Evolutionary conservation across 2,329 filamentous ascomycete genomes (phyloP).

Genomic region (Zopfia rhizophila): DNA sequence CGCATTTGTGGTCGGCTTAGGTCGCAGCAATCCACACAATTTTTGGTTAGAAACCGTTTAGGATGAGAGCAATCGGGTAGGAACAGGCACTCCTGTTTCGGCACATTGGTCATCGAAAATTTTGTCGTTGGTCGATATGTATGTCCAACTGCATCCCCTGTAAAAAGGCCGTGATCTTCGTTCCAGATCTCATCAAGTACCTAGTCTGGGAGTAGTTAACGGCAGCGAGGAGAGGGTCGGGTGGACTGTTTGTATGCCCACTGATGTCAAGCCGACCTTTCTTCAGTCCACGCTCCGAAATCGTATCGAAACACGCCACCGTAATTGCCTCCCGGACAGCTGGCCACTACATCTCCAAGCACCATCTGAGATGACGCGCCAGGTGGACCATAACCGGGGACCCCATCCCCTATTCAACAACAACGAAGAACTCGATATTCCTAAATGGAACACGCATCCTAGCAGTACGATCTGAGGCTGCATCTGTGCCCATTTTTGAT

Average conservation of each 20-base stretch:
- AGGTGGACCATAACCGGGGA: slow-evolving; percentile 4
- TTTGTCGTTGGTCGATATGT: neutral
- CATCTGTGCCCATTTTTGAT: slow-evolving; percentile 4
- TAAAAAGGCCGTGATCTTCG: slow-evolving; percentile 1
- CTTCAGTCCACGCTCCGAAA: neutral
- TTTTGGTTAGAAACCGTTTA: neutral
- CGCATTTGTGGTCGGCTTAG: neutral
- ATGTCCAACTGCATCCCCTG: neutral
- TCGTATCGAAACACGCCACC: slow-evolving; percentile 4
- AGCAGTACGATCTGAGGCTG: neutral
- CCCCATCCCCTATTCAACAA: slow-evolving; percentile 4
- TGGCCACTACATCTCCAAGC: slow-evolving; percentile 7
- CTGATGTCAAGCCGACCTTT: neutral
- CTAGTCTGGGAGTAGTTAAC: neutral
- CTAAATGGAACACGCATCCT: slow-evolving; percentile 2
- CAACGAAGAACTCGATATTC: slow-evolving; percentile 3
- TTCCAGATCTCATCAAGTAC: neutral
- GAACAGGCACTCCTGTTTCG: slow-evolving; percentile 1
- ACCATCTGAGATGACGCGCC: slow-evolving; percentile 3
- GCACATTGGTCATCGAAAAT: slow-evolving; percentile 2
- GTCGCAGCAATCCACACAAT: slow-evolving; percentile 1
- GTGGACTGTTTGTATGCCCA: neutral
- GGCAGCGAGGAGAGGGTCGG: neutral
- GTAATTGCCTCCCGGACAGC: slow-evolving; percentile 1
- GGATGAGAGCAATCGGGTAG: too few species aligned